A percentile compares a stretch with the other conserved stretches of the same genome.
Evolutionary conservation across 495 filamentous ascomycete genomes (phyloP).

Genomic region (Lasiosphaeriaceae sp.): DNA sequence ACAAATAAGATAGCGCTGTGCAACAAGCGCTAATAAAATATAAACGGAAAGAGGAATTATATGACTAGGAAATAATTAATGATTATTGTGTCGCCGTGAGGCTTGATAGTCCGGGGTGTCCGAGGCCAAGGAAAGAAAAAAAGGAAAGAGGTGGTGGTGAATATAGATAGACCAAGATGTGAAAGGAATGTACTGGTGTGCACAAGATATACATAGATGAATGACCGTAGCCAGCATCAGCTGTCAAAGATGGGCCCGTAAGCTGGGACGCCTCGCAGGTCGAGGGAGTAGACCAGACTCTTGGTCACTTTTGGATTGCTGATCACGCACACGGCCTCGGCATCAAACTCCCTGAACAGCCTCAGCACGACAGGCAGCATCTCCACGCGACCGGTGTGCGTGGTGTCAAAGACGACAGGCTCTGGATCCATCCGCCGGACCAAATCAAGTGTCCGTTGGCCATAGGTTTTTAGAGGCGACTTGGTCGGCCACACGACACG

Average conservation of each 20-base stretch:
- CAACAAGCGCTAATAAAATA: too few relatives aligned
- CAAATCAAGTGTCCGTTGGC: conserved; percentile 36
- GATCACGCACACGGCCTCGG: conserved; percentile 70
- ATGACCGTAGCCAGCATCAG: conserved; percentile 23
- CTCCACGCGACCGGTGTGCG: conserved; percentile 31
- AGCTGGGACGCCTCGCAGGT: conserved; percentile 62
- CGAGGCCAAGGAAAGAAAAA: background rate
- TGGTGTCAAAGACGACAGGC: conserved; percentile 45
- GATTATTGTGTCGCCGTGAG: too few relatives aligned
- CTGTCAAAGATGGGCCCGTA: conserved; percentile 80
- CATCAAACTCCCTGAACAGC: conserved; percentile 52
- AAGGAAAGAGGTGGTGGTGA: background rate
- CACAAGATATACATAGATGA: background rate
- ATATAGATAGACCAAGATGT: background rate
- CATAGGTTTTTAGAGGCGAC: conserved; percentile 41
- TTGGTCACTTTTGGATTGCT: conserved; percentile 64
- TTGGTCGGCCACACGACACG: conserved; percentile 46
- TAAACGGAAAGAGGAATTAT: too few relatives aligned
- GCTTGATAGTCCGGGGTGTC: too few relatives aligned
- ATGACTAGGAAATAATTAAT: too few relatives aligned
- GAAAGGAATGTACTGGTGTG: background rate
- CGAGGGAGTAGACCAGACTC: conserved; percentile 56
- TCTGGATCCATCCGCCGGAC: conserved; percentile 35
- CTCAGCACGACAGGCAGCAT: conserved; percentile 50
- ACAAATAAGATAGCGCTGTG: too few relatives aligned